Conservation (phyloP, 1,284 basidiomycete genomes). For the Porogramme epimiltina region DNA sequence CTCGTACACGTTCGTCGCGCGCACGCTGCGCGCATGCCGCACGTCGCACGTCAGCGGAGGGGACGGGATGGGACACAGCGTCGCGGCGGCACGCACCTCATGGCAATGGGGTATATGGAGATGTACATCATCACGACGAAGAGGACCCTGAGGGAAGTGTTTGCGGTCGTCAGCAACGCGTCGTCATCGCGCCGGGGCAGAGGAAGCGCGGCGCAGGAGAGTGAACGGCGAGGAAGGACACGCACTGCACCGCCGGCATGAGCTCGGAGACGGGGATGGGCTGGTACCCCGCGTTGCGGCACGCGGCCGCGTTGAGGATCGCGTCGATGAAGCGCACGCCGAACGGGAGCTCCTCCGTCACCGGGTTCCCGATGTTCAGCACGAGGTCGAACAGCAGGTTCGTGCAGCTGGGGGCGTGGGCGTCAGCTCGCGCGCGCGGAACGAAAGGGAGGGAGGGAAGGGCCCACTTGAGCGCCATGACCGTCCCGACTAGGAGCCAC, state of each 20-base stretch:
- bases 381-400: conserved; percentile 92
- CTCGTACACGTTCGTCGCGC: conserved; percentile 99
- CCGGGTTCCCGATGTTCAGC: conserved; percentile 83
- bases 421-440: neutral
- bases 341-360: conserved; percentile 70
- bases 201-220: too few relatives aligned
- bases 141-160: conserved; percentile 56
- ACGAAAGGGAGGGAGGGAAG: neutral
- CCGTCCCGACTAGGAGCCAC: conserved; percentile 80
- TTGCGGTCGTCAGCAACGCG: conserved; percentile 20
- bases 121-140: conserved; percentile 92
- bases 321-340: conserved; percentile 69
- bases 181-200: too few relatives aligned
- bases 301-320: conserved; percentile 75
- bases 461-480: conserved; percentile 68
- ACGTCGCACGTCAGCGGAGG: too few relatives aligned
- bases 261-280: conserved; percentile 73
- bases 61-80: too few relatives aligned
- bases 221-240: conserved; percentile 14
- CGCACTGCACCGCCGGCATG: conserved; percentile 74
- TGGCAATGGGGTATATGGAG: conserved; percentile 73
- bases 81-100: conserved; percentile 58
- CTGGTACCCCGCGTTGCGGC: conserved; percentile 87
- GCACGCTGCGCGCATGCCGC: conserved; percentile 59
- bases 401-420: conserved; percentile 49